Evolutionary conservation across 257 asterid genomes (phyloP).

Genomic region (Gentiana dahurica): DNA sequence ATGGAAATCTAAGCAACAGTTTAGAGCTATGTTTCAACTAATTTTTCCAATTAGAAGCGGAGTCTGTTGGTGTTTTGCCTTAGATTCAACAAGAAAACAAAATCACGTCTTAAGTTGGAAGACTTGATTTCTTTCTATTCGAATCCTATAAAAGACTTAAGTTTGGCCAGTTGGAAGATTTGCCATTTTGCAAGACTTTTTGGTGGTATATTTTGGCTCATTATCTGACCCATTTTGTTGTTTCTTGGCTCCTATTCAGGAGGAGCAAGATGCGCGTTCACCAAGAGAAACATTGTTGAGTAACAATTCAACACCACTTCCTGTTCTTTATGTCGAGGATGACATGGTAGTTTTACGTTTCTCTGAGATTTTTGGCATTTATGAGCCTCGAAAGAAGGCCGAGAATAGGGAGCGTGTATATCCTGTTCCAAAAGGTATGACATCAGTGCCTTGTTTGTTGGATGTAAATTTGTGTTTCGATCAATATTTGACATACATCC

Average conservation of each 20-base stretch:
- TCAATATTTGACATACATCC: too few species aligned
- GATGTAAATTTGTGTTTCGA: not conserved
- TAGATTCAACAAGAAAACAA: too few species aligned
- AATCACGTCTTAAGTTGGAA: too few species aligned
- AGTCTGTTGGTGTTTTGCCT: too few species aligned
- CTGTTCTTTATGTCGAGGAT: conserved; percentile 83
- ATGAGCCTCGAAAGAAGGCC: conserved; percentile 48
- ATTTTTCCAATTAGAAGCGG: too few species aligned
- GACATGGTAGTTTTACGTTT: conserved; percentile 75
- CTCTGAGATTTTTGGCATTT: conserved; percentile 90
- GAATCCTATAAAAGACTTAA: too few species aligned
- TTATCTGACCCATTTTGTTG: not conserved
- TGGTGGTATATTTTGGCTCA: not conserved
- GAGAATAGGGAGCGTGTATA: conserved; percentile 57
- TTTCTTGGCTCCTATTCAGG: conserved; percentile 26
- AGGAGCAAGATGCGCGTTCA: conserved; percentile 28
- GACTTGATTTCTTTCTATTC: too few species aligned
- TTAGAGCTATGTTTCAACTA: too few species aligned
- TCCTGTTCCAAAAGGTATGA: conserved; percentile 58
- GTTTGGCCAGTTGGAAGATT: too few species aligned
- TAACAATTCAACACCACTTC: conserved; percentile 59
- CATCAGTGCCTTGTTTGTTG: not conserved
- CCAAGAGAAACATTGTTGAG: conserved; percentile 32
- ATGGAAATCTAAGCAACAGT: too few species aligned
- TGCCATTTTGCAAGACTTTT: not conserved